Evolutionary conservation across 2,329 filamentous ascomycete genomes (phyloP), one percentile per base, ranked within the genome.

Genomic region (Aspergillus terreus): DNA sequence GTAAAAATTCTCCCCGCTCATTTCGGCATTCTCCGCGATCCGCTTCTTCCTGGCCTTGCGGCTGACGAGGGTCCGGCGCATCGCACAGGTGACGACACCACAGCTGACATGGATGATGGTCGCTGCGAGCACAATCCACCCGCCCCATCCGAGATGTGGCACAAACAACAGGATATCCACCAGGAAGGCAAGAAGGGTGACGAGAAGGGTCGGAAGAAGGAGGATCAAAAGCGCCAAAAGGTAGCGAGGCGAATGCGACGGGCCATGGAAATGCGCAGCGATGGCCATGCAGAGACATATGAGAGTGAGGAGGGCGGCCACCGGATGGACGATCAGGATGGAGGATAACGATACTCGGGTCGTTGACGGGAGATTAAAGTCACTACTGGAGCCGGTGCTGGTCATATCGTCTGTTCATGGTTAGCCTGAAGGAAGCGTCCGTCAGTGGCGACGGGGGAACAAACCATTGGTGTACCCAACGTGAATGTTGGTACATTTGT

Each of bases 1-100:
- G 72, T 95, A 96, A 69, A 87, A 96, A 66, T 92, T 94, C 63
- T 94, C 85, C 25, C 92, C 92, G 68, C 89, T 97, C 92, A 97
- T 97, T 68, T 97, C 92, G 6, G 92, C 90, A 67, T 97, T 96
- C 70, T 95, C 88, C 2, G 85, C 90, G 66, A 97, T 95, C 43
- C 90, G 84, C 76, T 86, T 90, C 79, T 94, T 92, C 56, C 92
- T 83, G n/a, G 92, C 89, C 75, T 96, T 96, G 62, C 92, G 84
- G 70, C 89, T 89, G 55, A 96, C 89, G 51, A 97, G 77, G 2
- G 92, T 95, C 54, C 92, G 85, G 58, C 94, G 87, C 91, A 97
- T 97, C 19, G 90, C 91, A 69, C 92, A 99, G 7, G 91, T 92
- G 33, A 96, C 85, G 51, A 99, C 81, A 40, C 86, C 87, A 66